phyloP scores from a whole-genome alignment of 1,139 yeast species.

The Scheffersomyces segobiensis region DNA sequence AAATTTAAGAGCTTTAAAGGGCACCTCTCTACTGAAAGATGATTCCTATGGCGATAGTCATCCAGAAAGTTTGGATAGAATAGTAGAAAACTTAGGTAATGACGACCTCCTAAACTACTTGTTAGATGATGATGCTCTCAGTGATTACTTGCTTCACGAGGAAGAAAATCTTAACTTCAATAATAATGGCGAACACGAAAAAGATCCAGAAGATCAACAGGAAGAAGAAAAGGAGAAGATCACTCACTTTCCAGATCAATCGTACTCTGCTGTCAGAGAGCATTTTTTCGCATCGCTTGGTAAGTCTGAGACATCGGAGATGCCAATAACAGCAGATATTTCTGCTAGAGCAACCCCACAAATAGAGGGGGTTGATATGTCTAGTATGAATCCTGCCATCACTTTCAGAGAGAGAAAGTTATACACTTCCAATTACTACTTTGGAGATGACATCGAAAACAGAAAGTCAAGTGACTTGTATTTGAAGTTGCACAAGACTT shows the following conservation, averaged over 20 bases:
- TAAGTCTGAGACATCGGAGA: slow-evolving; percentile 3
- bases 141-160: slow-evolving; percentile 1
- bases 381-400: slow-evolving; percentile 45
- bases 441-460: slow-evolving; percentile 49
- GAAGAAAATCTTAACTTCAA: slow-evolving; percentile 1
- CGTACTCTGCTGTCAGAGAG: not conserved
- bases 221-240: slow-evolving; percentile 2
- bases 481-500: slow-evolving; percentile 58
- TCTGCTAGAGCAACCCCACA: slow-evolving; percentile 44
- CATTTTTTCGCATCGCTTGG: not conserved
- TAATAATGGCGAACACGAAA: not conserved
- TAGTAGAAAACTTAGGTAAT: slow-evolving; percentile 39
- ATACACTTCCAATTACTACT: slow-evolving; percentile 58
- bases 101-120: slow-evolving; percentile 16
- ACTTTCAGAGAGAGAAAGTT: slow-evolving; percentile 63
- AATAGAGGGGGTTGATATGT: slow-evolving; percentile 44
- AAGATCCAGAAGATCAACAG: not conserved
- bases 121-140: slow-evolving; percentile 13
- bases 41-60: slow-evolving; percentile 30
- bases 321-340: slow-evolving; percentile 20
- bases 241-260: not conserved
- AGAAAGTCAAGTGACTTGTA: slow-evolving; percentile 56
- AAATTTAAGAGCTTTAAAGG: slow-evolving; percentile 29
- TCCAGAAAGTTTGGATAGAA: slow-evolving; percentile 38
- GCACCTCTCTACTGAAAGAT: slow-evolving; percentile 22